Base-by-base conservation (phyloP, 306 rosid genomes). In the Fragaria ananassa region DNA sequence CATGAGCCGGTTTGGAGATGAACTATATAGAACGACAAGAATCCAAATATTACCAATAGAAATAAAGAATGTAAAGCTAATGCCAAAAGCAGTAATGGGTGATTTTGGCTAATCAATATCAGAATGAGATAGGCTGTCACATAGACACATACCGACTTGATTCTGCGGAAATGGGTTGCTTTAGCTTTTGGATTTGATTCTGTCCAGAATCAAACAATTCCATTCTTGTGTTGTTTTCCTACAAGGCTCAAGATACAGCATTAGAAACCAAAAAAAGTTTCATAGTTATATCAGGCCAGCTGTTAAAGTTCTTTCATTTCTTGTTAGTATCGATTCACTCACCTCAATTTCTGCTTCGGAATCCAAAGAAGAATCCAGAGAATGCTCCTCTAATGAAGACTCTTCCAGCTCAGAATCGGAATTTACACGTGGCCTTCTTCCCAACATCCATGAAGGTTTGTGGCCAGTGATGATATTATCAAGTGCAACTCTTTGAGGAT, bases 291-390 rank as follows among this genome's bases (percentile, higher is more conserved):
- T 81, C 89, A 87, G 85, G 56, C 80, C 60, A 62, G 14, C 57
- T 41, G 37, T 6, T 54, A 14, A 15, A 23, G 77, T 29, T 19
- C 11, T 35, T 4, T 63, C 25, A 18, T 64, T 50, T 75, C 83
- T 88, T 56, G 90, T 82, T 68, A 69, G 65, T 76, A 81, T 45
- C 79, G 65, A 19, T 34, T 41, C 71, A 45, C 87, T 89, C 69
- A 90, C 98, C 96, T 90, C 83, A 80, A 49, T 79, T 83, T 89
- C 89, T 8, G 76, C 90, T 72, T 89, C 92, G 25, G 90, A 89
- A 78, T 84, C 97, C 49, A 87, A 85, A 66, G 76, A 81, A 78
- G 72, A 78, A 63, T 37, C 53, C 8, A 74, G 77, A 10, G 78
- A 61, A 79, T 61, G 81, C 46, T 84, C 83, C 61, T 83, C 86